phyloP scores from a whole-genome alignment of 441 rosid genomes.

The Brassica balearica region DNA sequence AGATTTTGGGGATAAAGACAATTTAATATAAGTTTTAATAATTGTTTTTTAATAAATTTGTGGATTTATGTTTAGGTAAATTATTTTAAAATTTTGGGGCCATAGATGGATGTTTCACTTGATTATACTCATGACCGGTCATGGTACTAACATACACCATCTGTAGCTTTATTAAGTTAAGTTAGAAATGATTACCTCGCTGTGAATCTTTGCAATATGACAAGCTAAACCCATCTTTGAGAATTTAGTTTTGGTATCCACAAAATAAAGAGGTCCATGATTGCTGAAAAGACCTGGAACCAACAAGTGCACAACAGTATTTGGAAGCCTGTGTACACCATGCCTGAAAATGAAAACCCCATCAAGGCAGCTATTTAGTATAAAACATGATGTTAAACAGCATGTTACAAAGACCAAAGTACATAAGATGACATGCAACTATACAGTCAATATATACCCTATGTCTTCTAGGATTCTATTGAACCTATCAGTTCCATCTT shows the following conservation, averaged over 20 bases:
- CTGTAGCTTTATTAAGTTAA: neutral
- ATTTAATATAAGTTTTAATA: too few species aligned
- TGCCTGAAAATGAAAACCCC: constrained; percentile 62
- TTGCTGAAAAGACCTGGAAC: constrained; percentile 99
- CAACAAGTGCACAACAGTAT: constrained; percentile 81
- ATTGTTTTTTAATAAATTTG: neutral
- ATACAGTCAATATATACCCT: constrained; percentile 54
- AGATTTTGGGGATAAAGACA: neutral
- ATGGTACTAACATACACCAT: constrained; percentile 7
- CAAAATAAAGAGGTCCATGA: constrained; percentile 96
- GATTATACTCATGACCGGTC: neutral
- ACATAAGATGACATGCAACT: constrained; percentile 36
- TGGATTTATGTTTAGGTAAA: neutral
- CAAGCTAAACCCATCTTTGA: constrained; percentile 93
- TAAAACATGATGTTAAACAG: constrained; percentile 22
- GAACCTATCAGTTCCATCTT: constrained; percentile 86
- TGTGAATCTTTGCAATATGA: constrained; percentile 98
- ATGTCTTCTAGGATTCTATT: constrained; percentile 74
- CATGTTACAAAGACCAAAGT: constrained; percentile 1
- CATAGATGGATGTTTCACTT: neutral
- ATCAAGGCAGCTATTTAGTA: constrained; percentile 38
- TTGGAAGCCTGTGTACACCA: constrained; percentile 89
- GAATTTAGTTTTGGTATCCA: constrained; percentile 75
- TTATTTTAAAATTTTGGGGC: neutral
- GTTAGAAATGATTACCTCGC: constrained; percentile 55